Base-by-base conservation (phyloP, 441 rosid species). In the Rhodomyrtus psidioides region DNA sequence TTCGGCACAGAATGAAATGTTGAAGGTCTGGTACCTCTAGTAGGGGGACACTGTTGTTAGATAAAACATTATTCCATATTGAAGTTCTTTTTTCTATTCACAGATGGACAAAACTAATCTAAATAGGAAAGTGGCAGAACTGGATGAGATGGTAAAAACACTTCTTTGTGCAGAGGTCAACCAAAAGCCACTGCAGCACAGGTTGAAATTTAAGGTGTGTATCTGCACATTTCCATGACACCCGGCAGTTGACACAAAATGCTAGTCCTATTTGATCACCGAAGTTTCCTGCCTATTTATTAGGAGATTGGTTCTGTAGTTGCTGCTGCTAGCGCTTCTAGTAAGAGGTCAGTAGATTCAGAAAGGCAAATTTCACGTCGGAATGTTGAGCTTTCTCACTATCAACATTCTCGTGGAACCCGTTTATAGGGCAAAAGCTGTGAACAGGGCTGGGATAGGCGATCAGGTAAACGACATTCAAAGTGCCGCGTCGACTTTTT, bases 61-160 rank as follows among this genome's bases (percentile, higher is more conserved):
- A 4, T 30, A 42, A 10, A 42, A 53, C 26, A 27, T 30, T 65
- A 55, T 60, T 60, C 46, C 81, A 55, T 58, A 34, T 79, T 30
- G 8, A 82, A 70, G 79, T 23, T 27, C 54, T 53, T 27, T 75
- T 55, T 62, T 14, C 12, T 28, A 87, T 79, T 82, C 58, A 13
- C 88, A 96, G 99, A 92, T 88, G 90, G 98, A 96, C 91, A 97
- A 96, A 89, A 92, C 90, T 87, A 94, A 94, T 91, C 91, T 96
- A 86, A 87, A 93, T 82, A 92, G 88, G 88, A 93, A 89, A 90
- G 89, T 95, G 84, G 90, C 95, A 21, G 99, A 96, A 86, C 90
- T 94, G 88, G 98, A 97, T 87, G 95, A 88, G 62, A 87, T 93
- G 89, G 90, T 94, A 88, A 93, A 89, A 89, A 85, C 89, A 53